Base-by-base conservation (phyloP, 257 asterid genomes). In the Coffea eugenioides region DNA sequence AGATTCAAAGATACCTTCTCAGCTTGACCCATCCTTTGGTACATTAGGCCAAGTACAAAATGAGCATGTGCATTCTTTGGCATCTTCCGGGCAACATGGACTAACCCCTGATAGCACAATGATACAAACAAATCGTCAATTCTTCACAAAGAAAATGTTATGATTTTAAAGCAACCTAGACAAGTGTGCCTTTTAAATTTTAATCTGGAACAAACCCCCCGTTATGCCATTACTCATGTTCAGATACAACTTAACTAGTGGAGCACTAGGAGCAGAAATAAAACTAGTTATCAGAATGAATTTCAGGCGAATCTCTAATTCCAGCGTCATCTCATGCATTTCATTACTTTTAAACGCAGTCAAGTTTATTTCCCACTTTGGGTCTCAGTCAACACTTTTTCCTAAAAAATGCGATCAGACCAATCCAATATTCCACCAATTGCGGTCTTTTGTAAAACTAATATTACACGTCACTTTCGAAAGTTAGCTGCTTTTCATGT, bases 1-100 rank as follows among this genome's bases (percentile, higher is more conserved):
- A 52, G 74, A 73, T 78, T 79, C 69, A 83, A 77, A 61, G 79
- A 76, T 89, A 96, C 99, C 98, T 94, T 93, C 88, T 92, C 97
- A 74, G 98, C 94, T 83, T 96, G 98, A 46, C 98, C 95, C 97
- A 92, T 91, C 88, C 99, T 89, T 89, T 96, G 98, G 87, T 94
- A 88, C 99, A 96, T 96, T 82, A 96, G 84, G 65, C 99, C 99
- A 77, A 96, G 98, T 81, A 96, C 81, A 84, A 96, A 96, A 88
- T 94, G 99, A 67, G 99, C 94, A 81, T 96, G 99, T 80, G 92
- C 91, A 73, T 96, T 94, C 94, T 94, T 94, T 62, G 97, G 92
- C 99, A 96, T 96, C 94, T 96, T 96, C 70, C 95, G 87, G 57
- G 98, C 95, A 88, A 96, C 98, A 85, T 94, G 99, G 57, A 89